Evolutionary conservation across 2,329 filamentous ascomycete genomes (phyloP).

Genomic region (Ploettnerulaceae sp.): DNA sequence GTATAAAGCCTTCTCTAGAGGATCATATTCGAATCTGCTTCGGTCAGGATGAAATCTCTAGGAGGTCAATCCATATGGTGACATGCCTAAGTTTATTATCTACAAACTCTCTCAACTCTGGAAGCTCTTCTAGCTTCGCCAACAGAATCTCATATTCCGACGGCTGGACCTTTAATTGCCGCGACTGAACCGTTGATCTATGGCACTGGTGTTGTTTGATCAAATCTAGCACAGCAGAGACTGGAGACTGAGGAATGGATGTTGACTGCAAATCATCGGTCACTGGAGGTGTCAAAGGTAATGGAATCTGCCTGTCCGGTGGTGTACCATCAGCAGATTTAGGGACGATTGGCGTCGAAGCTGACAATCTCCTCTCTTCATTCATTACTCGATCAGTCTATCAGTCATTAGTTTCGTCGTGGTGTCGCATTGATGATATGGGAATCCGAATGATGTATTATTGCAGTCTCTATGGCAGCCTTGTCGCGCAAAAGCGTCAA

Average conservation of each 20-base stretch:
- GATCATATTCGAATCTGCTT: constrained; percentile 14
- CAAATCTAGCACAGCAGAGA: constrained; percentile 17
- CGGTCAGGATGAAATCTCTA: constrained; percentile 11
- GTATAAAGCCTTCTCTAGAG: constrained; percentile 15
- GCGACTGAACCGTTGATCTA: constrained; percentile 14
- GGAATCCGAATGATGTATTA: constrained; percentile 19
- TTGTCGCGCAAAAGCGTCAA: too few species aligned
- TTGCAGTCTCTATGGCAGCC: constrained; percentile 13
- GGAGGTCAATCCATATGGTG: constrained; percentile 7
- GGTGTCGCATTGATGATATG: constrained; percentile 23
- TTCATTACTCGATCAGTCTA: constrained; percentile 22
- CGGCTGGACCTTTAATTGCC: constrained; percentile 14
- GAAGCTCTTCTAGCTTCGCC: constrained; percentile 18
- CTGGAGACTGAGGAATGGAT: constrained; percentile 18
- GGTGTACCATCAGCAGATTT: constrained; percentile 21
- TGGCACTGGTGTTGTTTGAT: constrained; percentile 17
- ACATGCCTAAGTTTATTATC: constrained; percentile 16
- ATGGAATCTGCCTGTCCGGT: constrained; percentile 22
- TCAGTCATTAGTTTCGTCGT: constrained; percentile 22
- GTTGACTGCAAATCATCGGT: constrained; percentile 18
- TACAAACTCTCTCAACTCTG: constrained; percentile 13
- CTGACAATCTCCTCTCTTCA: constrained; percentile 24
- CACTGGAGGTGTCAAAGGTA: constrained; percentile 23
- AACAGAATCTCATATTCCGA: constrained; percentile 16
- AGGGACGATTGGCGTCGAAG: constrained; percentile 21